Evolutionary conservation across 2,329 filamentous ascomycete genomes (phyloP), one percentile per base, ranked within the genome.

Genomic region (Nannizzia gypsea): DNA sequence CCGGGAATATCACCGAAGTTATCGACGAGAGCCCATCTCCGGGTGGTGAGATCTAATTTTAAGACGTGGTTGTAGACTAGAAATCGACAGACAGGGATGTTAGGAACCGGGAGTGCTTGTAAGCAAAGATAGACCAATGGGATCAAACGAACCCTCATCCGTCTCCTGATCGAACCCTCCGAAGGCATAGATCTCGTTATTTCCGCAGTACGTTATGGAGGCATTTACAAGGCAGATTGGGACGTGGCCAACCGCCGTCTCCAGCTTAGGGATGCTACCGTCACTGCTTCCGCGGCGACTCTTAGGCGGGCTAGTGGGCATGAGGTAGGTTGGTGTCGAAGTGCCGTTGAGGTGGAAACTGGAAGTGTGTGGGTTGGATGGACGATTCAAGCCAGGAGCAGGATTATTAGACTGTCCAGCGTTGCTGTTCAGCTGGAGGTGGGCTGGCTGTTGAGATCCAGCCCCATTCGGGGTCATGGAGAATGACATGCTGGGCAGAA

Each of bases 91-190:
- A 48, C 5, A 11, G 40, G 20, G 59, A 3, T 20, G 52, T 63
- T 60, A 64, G 61, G 2, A 24, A 36, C 26, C 15, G 38, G 58
- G 60, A 50, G 56, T 55, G 42, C 28, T 31, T 15, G 31, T 36
- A 56, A n/a, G 17, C 20, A 13, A 42, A 26, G 28, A 58, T 48
- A 56, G 42, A 52, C 58, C 38, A 40, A 48, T 26, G 48, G 48
- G 48, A 52, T 31, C 24, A 46, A 48, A 66, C 67, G 24, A 64
- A 81, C 81, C 89, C 77, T 99, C 93, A 72, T 99, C 93, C 0
- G 93, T 99, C 71, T 96, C 97, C 74, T 97, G 92, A 71, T 99
- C 93, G 70, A 99, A 99, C 17, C 93, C 93, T 48, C 93, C 93
- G 78, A 99, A 99, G 9, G 92, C 93, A 74, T 95, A 97, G 67